These are phyloP conservation scores for Neurospora sublineolata DNA, from an alignment of 495 filamentous ascomycete species.

Conservation along the genomic window DNA sequence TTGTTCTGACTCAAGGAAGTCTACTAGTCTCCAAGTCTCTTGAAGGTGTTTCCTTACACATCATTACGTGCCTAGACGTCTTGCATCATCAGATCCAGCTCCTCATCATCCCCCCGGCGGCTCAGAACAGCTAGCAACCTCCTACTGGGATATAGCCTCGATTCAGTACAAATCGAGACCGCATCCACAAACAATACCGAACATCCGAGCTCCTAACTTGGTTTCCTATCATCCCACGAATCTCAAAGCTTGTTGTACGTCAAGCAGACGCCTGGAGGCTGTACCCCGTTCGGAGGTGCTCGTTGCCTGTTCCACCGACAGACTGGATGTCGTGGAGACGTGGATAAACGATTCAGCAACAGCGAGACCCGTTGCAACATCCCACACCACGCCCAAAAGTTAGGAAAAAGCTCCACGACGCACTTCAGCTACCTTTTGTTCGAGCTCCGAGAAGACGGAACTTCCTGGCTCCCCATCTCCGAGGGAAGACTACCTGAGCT, in stretches of 20 bases:
- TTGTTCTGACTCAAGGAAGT: neutral
- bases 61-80: neutral
- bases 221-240: neutral
- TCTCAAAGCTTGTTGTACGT: neutral
- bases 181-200: neutral
- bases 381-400: neutral
- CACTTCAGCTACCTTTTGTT: neutral
- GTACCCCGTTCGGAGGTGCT: neutral
- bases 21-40: neutral
- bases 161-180: neutral
- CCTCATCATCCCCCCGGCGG: neutral
- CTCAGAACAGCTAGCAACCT: neutral
- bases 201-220: neutral
- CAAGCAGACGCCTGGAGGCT: neutral
- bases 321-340: neutral
- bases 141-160: neutral
- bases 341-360: neutral
- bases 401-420: neutral
- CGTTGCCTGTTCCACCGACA: neutral
- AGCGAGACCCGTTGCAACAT: neutral
- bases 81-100: neutral
- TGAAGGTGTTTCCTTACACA: neutral
- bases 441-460: neutral
- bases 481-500: neutral
- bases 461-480: neutral